These are phyloP conservation scores for Colletotrichum tabaci DNA, from an alignment of 2,329 filamentous ascomycete species.

Conservation along the genomic window DNA sequence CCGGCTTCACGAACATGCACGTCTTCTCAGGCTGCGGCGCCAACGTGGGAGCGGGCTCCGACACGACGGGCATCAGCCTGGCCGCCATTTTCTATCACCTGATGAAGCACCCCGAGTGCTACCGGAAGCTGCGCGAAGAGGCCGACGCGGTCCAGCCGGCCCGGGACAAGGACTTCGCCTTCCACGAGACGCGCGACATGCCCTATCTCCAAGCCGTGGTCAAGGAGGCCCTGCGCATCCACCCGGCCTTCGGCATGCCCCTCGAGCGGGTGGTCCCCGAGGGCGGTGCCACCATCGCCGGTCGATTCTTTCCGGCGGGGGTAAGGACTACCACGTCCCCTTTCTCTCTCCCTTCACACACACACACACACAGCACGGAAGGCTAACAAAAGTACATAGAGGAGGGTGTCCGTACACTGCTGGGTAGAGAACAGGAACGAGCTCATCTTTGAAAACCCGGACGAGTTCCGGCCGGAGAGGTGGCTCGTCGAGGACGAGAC, in stretches of 20 bases:
- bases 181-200: constrained; percentile 50
- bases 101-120: constrained; percentile 45
- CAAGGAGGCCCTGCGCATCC: constrained; percentile 66
- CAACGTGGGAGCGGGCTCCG: constrained; percentile 52
- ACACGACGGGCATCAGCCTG: constrained; percentile 54
- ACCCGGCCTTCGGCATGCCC: constrained; percentile 62
- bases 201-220: constrained; percentile 67
- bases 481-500: constrained; percentile 49
- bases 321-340: constrained; percentile 35
- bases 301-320: constrained; percentile 49
- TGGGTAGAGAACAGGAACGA: constrained; percentile 45
- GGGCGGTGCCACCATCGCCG: constrained; percentile 58
- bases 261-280: constrained; percentile 63
- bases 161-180: constrained; percentile 43
- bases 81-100: constrained; percentile 50
- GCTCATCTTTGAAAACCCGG: constrained; percentile 55
- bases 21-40: constrained; percentile 42
- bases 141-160: constrained; percentile 49
- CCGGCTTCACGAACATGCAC: constrained; percentile 53
- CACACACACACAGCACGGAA: neutral
- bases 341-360: too few species aligned
- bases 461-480: constrained; percentile 56
- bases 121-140: constrained; percentile 55
- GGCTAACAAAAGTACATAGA: neutral
- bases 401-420: neutral